Conservation (phyloP, 805 yeast genomes). For the Metschnikowia peoriensis region DNA sequence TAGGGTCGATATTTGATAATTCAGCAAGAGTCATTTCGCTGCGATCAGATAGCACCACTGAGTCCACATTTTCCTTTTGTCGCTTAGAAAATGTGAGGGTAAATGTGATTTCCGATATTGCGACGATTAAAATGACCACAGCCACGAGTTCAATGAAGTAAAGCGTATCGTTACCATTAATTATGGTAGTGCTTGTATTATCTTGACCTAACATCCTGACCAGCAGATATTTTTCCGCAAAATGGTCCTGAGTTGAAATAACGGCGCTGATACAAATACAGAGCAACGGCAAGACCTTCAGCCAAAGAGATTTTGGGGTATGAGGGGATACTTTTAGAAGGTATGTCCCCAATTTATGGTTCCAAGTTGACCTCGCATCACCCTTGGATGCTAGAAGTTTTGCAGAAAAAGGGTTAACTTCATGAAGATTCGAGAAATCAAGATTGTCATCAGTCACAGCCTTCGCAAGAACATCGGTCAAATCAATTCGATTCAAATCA, state of each 20-base stretch:
- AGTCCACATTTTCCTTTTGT: constrained; percentile 8
- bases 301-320: constrained; percentile 13
- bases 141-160: constrained; percentile 57
- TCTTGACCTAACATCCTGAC: not conserved
- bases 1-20: constrained; percentile 15
- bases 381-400: constrained; percentile 19
- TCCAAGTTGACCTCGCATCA: constrained; percentile 17
- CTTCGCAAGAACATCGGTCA: constrained; percentile 45
- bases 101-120: constrained; percentile 47
- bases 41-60: not conserved
- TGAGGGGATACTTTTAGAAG: constrained; percentile 13
- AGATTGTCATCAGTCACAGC: constrained; percentile 8
- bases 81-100: constrained; percentile 20
- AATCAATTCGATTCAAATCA: constrained; percentile 63
- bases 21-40: constrained; percentile 6
- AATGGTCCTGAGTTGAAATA: not conserved
- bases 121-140: constrained; percentile 49
- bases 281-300: constrained; percentile 17
- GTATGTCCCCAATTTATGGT: constrained; percentile 29
- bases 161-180: constrained; percentile 39
- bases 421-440: constrained; percentile 21
- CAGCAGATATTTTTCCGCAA: not conserved
- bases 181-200: not conserved
- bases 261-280: constrained; percentile 8
- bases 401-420: constrained; percentile 28